These are phyloP conservation scores for Epichloe sp. DNA, from an alignment of 2,329 filamentous ascomycete genomes.

Conservation along the genomic window DNA sequence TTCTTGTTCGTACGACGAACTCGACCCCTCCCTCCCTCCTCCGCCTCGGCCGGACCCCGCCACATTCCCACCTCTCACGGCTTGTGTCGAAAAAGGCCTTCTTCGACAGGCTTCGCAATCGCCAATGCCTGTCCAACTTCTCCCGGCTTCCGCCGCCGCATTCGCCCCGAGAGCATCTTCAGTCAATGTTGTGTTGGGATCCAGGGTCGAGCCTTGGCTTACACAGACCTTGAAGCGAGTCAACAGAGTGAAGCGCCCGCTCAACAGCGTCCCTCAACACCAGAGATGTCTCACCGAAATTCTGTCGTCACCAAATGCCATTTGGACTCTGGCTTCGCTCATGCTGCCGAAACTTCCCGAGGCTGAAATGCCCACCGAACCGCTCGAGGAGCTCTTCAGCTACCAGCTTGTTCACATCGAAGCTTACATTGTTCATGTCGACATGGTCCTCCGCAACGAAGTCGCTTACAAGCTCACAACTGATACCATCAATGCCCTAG, in stretches of 20 bases:
- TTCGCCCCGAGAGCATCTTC: conserved; percentile 84
- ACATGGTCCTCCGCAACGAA: conserved; percentile 96
- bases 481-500: conserved; percentile 83
- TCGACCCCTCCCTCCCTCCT: neutral
- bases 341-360: conserved; percentile 88
- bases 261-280: conserved; percentile 95
- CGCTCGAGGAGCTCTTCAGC: conserved; percentile 82
- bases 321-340: conserved; percentile 87
- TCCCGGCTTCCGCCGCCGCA: conserved; percentile 89
- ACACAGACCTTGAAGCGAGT: conserved; percentile 94
- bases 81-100: neutral
- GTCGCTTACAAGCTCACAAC: conserved; percentile 95
- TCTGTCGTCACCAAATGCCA: conserved; percentile 74
- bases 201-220: conserved; percentile 91
- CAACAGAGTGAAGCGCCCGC: conserved; percentile 88
- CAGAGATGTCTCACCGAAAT: conserved; percentile 92
- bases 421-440: conserved; percentile 96
- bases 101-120: neutral
- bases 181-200: conserved; percentile 86
- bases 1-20: conserved; percentile 2
- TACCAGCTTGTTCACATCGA: conserved; percentile 88
- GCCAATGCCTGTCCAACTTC: conserved; percentile 76
- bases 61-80: neutral
- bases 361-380: conserved; percentile 67
- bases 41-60: neutral